phyloP scores from a whole-genome alignment of 78 protist species.

The Emiliania huxleyi region DNA sequence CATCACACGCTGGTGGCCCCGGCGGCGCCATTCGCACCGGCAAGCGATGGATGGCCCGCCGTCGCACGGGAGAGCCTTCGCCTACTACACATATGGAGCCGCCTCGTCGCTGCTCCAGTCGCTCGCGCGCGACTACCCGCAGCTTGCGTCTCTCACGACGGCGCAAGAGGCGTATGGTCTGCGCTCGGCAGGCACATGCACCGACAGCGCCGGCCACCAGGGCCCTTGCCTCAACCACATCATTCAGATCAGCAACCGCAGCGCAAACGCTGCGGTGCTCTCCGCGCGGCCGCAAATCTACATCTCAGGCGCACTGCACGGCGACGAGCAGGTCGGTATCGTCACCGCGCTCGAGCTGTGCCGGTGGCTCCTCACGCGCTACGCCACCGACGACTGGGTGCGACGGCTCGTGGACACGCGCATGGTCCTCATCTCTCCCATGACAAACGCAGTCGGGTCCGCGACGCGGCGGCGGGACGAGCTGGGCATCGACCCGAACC shows the following conservation, averaged over 20 bases:
- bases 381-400: neutral
- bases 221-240: neutral
- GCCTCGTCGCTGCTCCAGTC: neutral
- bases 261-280: neutral
- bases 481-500: conserved; percentile 23
- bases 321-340: neutral
- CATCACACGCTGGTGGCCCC: no score
- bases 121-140: neutral
- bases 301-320: conserved; percentile 13
- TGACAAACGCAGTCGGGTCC: conserved; percentile 18
- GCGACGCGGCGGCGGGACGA: neutral
- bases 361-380: neutral
- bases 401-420: conserved; percentile 28
- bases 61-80: no score
- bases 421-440: neutral
- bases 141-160: neutral
- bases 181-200: neutral
- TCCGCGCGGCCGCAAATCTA: neutral
- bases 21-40: no score
- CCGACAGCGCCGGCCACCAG: neutral
- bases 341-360: neutral
- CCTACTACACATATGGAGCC: neutral
- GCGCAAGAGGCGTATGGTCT: neutral
- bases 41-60: no score
- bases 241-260: neutral